These are phyloP conservation scores for Hymenoscyphus salicellus DNA, from an alignment of 2,329 filamentous ascomycete genomes.

Conservation along the genomic window DNA sequence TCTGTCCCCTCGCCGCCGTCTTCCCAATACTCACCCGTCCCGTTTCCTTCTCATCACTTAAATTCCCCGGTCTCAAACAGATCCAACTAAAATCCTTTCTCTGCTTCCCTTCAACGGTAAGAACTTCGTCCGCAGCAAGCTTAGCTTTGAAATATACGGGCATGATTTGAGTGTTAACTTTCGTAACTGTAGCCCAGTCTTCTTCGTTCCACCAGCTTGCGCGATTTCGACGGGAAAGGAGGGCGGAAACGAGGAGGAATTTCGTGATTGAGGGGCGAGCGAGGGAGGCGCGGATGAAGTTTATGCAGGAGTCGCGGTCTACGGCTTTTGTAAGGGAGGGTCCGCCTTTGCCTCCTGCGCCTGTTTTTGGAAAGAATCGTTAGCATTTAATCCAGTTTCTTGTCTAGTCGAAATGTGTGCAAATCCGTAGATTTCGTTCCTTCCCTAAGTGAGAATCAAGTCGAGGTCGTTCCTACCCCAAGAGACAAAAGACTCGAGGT, in stretches of 20 bases:
- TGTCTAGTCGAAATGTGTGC: too few species aligned
- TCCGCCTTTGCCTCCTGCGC: constrained; percentile 59
- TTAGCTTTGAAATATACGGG: constrained; percentile 60
- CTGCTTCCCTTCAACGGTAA: constrained; percentile 46
- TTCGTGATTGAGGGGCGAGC: constrained; percentile 52
- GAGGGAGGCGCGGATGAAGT: constrained; percentile 59
- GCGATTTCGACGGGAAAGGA: constrained; percentile 49
- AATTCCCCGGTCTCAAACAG: constrained; percentile 50
- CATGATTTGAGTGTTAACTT: constrained; percentile 44
- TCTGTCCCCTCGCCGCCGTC: constrained; percentile 37
- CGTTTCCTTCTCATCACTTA: constrained; percentile 48
- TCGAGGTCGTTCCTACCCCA: too few species aligned
- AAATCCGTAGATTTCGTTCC: too few species aligned
- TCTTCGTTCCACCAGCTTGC: constrained; percentile 56
- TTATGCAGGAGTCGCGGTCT: constrained; percentile 61
- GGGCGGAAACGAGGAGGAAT: constrained; percentile 64
- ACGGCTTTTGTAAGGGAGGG: constrained; percentile 55
- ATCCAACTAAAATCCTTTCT: constrained; percentile 42
- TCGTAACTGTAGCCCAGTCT: constrained; percentile 41
- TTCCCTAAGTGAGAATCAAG: too few species aligned
- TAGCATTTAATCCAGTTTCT: neutral
- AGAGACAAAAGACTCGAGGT: too few species aligned
- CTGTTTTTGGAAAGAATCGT: constrained; percentile 31
- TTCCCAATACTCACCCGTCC: constrained; percentile 43
- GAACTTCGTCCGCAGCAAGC: constrained; percentile 55